Evolutionary conservation across 352 stramenopile genomes (phyloP).

Genomic region (Globisporangium carolinianum): DNA sequence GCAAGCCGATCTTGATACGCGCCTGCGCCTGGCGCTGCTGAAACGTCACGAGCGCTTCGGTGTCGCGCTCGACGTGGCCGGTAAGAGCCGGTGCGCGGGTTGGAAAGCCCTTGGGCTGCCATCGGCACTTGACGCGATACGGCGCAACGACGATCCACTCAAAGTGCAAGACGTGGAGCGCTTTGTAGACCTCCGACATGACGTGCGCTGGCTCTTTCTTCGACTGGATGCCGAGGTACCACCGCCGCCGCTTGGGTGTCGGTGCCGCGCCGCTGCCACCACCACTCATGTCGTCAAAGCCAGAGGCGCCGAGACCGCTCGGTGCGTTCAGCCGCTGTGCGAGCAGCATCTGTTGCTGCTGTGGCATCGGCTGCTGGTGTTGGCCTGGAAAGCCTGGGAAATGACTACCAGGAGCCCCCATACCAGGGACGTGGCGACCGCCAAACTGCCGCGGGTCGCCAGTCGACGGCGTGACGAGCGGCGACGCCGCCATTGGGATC

Average conservation of each 20-base stretch:
- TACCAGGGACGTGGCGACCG: constrained; percentile 25
- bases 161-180: constrained; percentile 94
- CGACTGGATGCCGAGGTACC: constrained; percentile 99
- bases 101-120: constrained; percentile 67
- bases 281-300: constrained; percentile 27
- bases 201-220: constrained; percentile 99
- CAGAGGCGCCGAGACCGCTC: constrained; percentile 7
- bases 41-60: constrained; percentile 20
- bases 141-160: constrained; percentile 96
- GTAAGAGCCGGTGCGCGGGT: constrained; percentile 3
- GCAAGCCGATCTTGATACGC: constrained; percentile 94
- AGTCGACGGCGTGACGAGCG: constrained; percentile 55
- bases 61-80: constrained; percentile 14
- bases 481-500: constrained; percentile 77
- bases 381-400: constrained; percentile 9
- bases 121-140: constrained; percentile 97
- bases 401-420: background rate
- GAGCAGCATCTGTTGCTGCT: background rate
- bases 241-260: constrained; percentile 82
- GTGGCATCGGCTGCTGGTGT: background rate
- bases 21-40: constrained; percentile 25
- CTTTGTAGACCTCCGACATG: constrained; percentile 99
- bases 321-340: constrained; percentile 8
- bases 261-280: constrained; percentile 13
- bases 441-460: constrained; percentile 61